Conservation (phyloP, 2,329 filamentous ascomycete species). For the Cucurbitaria berberidis region DNA sequence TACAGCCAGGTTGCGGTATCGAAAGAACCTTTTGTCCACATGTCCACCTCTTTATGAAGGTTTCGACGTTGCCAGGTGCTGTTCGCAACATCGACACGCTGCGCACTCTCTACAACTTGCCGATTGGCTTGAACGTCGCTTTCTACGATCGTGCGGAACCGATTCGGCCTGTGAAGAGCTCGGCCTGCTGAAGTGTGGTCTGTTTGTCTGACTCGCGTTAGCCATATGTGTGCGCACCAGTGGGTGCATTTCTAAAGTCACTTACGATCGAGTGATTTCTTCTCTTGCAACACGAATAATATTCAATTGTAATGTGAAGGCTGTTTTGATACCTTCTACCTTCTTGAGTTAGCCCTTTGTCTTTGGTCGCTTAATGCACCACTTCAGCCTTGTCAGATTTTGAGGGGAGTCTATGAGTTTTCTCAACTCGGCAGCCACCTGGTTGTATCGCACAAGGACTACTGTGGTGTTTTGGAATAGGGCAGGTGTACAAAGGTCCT, state of each 20-base stretch:
- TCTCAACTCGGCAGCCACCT: conserved; percentile 16
- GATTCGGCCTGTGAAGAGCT: conserved; percentile 4
- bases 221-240: background rate
- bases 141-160: conserved; percentile 26
- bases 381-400: conserved; percentile 20
- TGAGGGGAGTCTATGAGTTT: conserved; percentile 5
- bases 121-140: conserved; percentile 24
- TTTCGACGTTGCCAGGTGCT: conserved; percentile 1
- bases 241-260: background rate
- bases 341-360: conserved; percentile 24
- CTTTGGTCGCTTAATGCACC: conserved; percentile 20
- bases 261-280: conserved; percentile 8
- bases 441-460: conserved; percentile 10
- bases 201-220: background rate
- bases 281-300: conserved; percentile 23
- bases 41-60: conserved; percentile 8
- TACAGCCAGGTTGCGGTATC: conserved; percentile 32
- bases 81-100: conserved; percentile 9
- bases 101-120: conserved; percentile 21
- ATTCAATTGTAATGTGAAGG: conserved; percentile 16
- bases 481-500: conserved; percentile 14
- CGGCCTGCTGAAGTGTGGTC: background rate
- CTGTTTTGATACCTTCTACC: conserved; percentile 27
- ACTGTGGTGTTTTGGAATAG: conserved; percentile 8
- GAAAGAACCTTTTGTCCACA: conserved; percentile 17